phyloP scores from a whole-genome alignment of 352 stramenopile species.

The Phytophthora capsici region DNA sequence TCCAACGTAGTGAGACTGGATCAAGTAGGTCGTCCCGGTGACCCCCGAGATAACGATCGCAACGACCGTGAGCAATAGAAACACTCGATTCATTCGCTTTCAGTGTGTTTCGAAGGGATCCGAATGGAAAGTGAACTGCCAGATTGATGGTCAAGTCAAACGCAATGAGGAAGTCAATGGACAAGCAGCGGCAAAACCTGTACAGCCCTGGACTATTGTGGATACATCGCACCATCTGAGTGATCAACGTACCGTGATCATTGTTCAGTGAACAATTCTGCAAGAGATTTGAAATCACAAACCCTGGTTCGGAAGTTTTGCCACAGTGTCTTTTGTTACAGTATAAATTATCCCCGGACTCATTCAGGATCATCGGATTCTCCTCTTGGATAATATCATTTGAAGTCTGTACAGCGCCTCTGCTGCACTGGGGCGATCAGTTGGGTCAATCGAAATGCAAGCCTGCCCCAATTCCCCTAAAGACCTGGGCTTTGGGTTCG shows the following conservation, averaged over 20 bases:
- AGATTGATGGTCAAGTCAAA: constrained; percentile 15
- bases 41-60: background rate
- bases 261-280: background rate
- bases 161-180: background rate
- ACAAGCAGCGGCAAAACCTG: background rate
- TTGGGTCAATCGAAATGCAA: constrained; percentile 31
- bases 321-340: background rate
- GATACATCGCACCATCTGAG: constrained; percentile 1
- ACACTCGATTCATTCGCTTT: constrained; percentile 21
- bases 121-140: constrained; percentile 11
- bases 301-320: too few species aligned
- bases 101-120: too few species aligned
- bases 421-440: constrained; percentile 9
- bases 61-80: background rate
- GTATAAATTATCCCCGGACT: background rate
- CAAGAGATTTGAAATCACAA: too few species aligned
- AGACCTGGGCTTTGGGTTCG: constrained; percentile 5
- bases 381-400: constrained; percentile 20
- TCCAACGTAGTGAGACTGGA: constrained; percentile 17
- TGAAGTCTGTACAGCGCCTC: constrained; percentile 12
- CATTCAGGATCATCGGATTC: constrained; percentile 1
- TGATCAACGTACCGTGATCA: background rate
- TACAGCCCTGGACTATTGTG: background rate
- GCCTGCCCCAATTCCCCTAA: constrained; percentile 17
- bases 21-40: constrained; percentile 2